Conservation (phyloP, 495 filamentous ascomycete genomes). For the Penicillium canariense region DNA sequence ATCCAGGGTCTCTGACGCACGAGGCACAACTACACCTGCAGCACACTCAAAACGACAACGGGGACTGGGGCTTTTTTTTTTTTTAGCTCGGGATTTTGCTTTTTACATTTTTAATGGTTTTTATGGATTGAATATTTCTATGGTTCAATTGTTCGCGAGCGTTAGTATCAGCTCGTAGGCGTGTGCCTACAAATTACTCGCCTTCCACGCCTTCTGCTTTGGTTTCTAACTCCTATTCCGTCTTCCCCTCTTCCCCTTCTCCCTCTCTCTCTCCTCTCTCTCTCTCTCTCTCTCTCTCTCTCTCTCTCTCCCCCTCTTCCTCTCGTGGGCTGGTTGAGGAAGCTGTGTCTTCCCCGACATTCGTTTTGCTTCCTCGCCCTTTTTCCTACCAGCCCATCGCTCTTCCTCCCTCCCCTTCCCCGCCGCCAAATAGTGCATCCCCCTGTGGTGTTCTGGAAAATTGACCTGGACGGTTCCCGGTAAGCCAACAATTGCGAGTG, state of each 20-base stretch:
- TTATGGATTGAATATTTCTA: constrained; percentile 7
- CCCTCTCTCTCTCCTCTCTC: constrained; percentile 13
- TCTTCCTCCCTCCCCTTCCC: neutral
- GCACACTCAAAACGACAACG: constrained; percentile 33
- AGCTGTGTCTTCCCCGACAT: constrained; percentile 27
- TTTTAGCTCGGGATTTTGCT: constrained; percentile 11
- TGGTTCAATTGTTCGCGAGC: constrained; percentile 7
- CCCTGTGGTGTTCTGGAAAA: neutral
- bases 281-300: constrained; percentile 7
- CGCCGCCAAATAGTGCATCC: neutral
- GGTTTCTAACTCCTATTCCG: constrained; percentile 13
- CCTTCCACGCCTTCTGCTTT: constrained; percentile 8
- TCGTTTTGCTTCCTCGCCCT: constrained; percentile 23
- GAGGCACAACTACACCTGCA: constrained; percentile 38
- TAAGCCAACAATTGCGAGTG: neutral
- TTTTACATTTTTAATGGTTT: constrained; percentile 8
- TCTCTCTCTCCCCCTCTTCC: constrained; percentile 17
- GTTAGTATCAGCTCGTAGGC: constrained; percentile 10
- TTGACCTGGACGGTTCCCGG: neutral
- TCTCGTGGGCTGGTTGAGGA: constrained; percentile 24
- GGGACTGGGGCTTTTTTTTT: constrained; percentile 23
- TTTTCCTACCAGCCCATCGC: constrained; percentile 17
- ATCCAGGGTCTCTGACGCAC: constrained; percentile 37
- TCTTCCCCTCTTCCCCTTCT: constrained; percentile 17
- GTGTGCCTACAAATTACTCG: constrained; percentile 19